Conservation (phyloP, 768 basidiomycete genomes). For the Lanmaoa pseudosensibilis region DNA sequence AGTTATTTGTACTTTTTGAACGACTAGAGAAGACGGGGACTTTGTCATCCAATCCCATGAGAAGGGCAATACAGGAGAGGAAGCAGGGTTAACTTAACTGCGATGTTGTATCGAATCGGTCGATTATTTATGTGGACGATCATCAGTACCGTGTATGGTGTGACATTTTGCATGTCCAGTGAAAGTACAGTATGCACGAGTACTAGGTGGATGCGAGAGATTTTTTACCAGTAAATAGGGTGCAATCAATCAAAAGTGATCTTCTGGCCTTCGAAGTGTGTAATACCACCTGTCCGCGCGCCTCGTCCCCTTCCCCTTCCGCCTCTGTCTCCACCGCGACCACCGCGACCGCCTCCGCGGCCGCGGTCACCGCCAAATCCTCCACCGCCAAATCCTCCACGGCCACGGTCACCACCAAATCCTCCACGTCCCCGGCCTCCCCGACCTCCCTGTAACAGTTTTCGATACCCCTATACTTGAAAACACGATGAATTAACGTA, state of each 20-base stretch:
- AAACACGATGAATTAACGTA: slow-evolving; percentile 30
- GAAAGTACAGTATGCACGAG: not conserved
- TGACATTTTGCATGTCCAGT: slow-evolving; percentile 1
- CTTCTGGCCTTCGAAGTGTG: slow-evolving; percentile 52
- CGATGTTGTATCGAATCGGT: not conserved
- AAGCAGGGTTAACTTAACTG: slow-evolving; percentile 8
- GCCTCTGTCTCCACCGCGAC: slow-evolving; percentile 40
- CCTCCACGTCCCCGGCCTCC: slow-evolving; percentile 35
- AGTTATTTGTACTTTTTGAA: slow-evolving; percentile 88
- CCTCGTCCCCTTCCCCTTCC: slow-evolving; percentile 40
- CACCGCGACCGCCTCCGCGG: slow-evolving; percentile 37
- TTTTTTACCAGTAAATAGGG: not conserved
- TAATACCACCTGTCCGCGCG: slow-evolving; percentile 53
- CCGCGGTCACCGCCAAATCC: slow-evolving; percentile 31
- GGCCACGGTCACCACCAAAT: slow-evolving; percentile 30
- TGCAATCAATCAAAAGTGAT: slow-evolving; percentile 41
- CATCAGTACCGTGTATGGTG: not conserved
- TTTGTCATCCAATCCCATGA: slow-evolving; percentile 68
- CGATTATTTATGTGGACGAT: not conserved
- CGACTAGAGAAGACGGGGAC: slow-evolving; percentile 78
- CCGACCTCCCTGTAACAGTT: slow-evolving; percentile 30
- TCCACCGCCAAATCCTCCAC: slow-evolving; percentile 21
- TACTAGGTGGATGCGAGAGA: not conserved
- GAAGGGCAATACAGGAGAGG: slow-evolving; percentile 56
- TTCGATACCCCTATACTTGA: not conserved